Percentiles rank a stretch among this genome's conserved stretches.
Evolutionary conservation across 1,284 basidiomycete genomes (phyloP).

Genomic region (Ganoderma leucocontextum): DNA sequence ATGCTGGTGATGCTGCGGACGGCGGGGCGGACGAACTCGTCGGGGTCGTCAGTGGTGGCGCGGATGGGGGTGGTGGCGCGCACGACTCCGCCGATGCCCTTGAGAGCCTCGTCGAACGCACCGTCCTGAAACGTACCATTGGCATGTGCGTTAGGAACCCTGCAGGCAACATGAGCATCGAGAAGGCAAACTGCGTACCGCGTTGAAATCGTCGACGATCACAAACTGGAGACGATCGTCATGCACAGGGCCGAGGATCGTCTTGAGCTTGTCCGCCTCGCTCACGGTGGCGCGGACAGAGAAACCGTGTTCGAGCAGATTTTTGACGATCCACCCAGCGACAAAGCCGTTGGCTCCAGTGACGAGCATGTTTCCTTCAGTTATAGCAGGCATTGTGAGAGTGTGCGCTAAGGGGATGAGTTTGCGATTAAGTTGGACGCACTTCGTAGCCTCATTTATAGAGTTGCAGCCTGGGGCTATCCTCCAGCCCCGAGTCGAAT

Average conservation of each 20-base stretch:
- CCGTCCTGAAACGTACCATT: slow-evolving; percentile 39
- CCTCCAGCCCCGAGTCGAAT: too few species aligned
- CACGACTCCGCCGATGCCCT: slow-evolving; percentile 50
- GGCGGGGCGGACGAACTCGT: slow-evolving; percentile 67
- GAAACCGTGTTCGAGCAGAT: slow-evolving; percentile 51
- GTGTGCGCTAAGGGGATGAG: not conserved
- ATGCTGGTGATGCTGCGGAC: slow-evolving; percentile 69
- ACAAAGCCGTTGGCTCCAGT: slow-evolving; percentile 38
- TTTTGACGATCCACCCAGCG: slow-evolving; percentile 48
- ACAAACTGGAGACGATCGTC: slow-evolving; percentile 56
- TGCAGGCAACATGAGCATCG: not conserved
- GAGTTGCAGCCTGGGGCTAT: not conserved
- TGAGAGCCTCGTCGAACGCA: slow-evolving; percentile 50
- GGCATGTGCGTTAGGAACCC: not conserved
- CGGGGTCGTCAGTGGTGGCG: slow-evolving; percentile 5
- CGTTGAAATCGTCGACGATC: slow-evolving; percentile 62
- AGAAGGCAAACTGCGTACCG: slow-evolving; percentile 41
- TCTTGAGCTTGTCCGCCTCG: slow-evolving; percentile 49
- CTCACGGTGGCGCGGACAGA: slow-evolving; percentile 65
- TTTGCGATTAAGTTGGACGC: not conserved
- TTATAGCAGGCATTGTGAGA: slow-evolving; percentile 33
- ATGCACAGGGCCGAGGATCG: slow-evolving; percentile 48
- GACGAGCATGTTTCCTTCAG: slow-evolving; percentile 20
- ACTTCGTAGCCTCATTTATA: not conserved
- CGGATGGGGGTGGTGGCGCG: slow-evolving; percentile 54